These are phyloP conservation scores for Cryphonectria carpinicola DNA, from an alignment of 2,329 filamentous ascomycete species.

Conservation along the genomic window DNA sequence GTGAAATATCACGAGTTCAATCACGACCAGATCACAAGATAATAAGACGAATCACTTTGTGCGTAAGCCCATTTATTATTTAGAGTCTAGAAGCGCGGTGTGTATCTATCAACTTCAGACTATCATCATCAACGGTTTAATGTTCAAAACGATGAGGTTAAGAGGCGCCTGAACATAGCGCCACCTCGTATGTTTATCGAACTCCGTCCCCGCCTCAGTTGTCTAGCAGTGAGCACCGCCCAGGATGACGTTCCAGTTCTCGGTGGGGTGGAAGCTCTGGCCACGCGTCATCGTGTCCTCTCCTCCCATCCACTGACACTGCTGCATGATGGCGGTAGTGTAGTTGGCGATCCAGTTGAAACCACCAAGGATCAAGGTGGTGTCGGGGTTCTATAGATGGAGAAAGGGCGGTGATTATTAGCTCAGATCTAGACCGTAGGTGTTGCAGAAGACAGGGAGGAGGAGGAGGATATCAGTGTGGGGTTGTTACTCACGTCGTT, in stretches of 20 bases:
- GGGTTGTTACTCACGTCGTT: slow-evolving; percentile 31
- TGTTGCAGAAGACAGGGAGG: not conserved
- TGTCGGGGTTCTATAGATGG: not conserved
- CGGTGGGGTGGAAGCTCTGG: slow-evolving; percentile 11
- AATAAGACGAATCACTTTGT: not conserved
- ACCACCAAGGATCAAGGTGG: not conserved
- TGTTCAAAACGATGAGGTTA: not conserved
- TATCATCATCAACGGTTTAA: not conserved
- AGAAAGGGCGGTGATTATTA: not conserved
- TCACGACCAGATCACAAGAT: not conserved
- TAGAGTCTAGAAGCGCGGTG: not conserved
- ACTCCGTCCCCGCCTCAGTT: not conserved
- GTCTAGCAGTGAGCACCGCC: not conserved
- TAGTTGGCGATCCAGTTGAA: slow-evolving; percentile 14
- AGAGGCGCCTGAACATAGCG: not conserved
- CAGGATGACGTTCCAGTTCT: slow-evolving; percentile 13
- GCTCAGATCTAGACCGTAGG: not conserved
- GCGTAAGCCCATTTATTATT: not conserved
- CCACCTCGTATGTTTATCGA: not conserved
- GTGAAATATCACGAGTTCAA: not conserved
- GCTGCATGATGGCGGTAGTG: not conserved
- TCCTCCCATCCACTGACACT: slow-evolving; percentile 10
- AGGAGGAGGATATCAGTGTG: not conserved
- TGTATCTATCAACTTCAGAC: not conserved
- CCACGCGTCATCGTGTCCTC: slow-evolving; percentile 6